Evolutionary conservation across 768 basidiomycete species (phyloP).

Genomic region (Pholiota molesta): DNA sequence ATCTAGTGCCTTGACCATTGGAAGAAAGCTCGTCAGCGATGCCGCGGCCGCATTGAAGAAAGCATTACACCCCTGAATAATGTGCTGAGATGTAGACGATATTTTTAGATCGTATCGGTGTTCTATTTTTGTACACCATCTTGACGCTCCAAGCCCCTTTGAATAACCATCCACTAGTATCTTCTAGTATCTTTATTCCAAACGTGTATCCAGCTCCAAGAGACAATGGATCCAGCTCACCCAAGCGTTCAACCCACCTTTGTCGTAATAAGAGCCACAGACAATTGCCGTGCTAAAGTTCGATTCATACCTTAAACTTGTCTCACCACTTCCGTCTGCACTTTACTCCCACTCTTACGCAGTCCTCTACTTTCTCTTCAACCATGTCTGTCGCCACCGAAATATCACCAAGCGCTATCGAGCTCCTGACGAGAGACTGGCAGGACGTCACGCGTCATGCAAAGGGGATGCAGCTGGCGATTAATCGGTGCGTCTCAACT

Average conservation of each 20-base stretch:
- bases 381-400: not conserved
- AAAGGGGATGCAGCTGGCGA: conserved; percentile 3
- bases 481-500: conserved; percentile 1
- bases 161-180: no score
- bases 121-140: not conserved
- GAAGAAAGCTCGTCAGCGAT: conserved; percentile 38
- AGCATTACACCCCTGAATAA: conserved; percentile 20
- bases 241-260: not conserved
- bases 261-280: no score
- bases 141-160: no score
- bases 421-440: not conserved
- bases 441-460: conserved; percentile 4
- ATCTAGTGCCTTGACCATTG: conserved; percentile 28
- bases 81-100: not conserved
- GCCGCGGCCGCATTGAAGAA: conserved; percentile 36
- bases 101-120: not conserved
- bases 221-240: not conserved
- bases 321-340: not conserved
- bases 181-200: not conserved
- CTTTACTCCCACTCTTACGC: not conserved
- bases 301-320: no score
- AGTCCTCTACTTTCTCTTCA: not conserved
- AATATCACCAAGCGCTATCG: not conserved
- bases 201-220: not conserved
- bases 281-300: no score